Conservation (phyloP, 78 protist species). For the Trichosphaerium sp. region DNA sequence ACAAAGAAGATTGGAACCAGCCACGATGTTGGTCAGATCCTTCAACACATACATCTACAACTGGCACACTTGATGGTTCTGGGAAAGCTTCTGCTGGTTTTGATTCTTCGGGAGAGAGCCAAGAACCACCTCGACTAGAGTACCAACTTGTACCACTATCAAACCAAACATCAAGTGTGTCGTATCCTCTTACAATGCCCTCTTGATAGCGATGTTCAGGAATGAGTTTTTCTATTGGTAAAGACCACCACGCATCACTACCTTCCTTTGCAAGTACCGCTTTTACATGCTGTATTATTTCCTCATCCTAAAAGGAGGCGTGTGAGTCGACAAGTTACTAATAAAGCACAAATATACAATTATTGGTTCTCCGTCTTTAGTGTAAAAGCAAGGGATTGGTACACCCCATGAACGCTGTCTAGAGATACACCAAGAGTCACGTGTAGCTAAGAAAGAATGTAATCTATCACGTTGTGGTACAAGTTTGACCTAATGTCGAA, state of each 20-base stretch:
- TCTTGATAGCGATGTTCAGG: slow-evolving; percentile 17
- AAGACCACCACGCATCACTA: slow-evolving; percentile 67
- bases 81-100: background rate
- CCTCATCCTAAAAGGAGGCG: too few species aligned
- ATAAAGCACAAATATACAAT: background rate
- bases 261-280: slow-evolving; percentile 43
- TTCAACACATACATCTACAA: slow-evolving; percentile 63
- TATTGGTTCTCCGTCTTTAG: background rate
- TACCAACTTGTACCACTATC: slow-evolving; percentile 86
- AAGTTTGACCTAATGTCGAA: background rate
- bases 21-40: slow-evolving; percentile 91
- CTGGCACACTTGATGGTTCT: slow-evolving; percentile 14
- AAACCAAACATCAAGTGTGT: slow-evolving; percentile 94
- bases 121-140: too few species aligned
- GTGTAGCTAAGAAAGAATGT: slow-evolving; percentile 29
- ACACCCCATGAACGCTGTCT: slow-evolving; percentile 92
- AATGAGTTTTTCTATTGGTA: slow-evolving; percentile 35
- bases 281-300: slow-evolving; percentile 44
- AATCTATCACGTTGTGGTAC: too few species aligned
- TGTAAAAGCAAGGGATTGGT: slow-evolving; percentile 86
- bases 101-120: background rate
- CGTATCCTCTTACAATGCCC: slow-evolving; percentile 58
- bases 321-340: too few species aligned
- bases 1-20: slow-evolving; percentile 85
- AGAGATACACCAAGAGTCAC: slow-evolving; percentile 86